phyloP scores from a whole-genome alignment of 2,329 filamentous ascomycete genomes.

The Helicocarpus griseus region DNA sequence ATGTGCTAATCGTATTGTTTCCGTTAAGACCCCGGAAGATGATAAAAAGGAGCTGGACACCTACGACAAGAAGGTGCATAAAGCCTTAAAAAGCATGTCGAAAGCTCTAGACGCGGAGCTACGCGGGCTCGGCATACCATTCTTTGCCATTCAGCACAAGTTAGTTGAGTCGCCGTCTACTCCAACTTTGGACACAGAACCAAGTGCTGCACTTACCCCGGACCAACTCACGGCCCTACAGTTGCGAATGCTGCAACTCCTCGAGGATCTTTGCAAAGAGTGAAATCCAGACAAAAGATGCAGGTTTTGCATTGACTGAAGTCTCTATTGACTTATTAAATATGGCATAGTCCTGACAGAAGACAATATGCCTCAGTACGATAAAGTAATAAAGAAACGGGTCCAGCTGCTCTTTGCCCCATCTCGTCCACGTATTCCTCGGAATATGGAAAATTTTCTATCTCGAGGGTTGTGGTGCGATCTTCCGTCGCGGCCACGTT shows the following conservation, averaged over 20 bases:
- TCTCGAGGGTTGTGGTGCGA: too few species aligned
- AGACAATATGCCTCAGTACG: neutral
- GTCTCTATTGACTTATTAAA: neutral
- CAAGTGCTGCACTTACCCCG: constrained; percentile 25
- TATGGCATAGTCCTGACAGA: neutral
- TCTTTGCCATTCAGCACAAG: constrained; percentile 45
- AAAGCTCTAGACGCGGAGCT: constrained; percentile 48
- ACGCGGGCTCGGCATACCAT: constrained; percentile 49
- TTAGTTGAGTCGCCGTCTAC: constrained; percentile 23
- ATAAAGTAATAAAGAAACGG: neutral
- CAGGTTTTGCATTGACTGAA: neutral
- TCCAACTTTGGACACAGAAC: constrained; percentile 1
- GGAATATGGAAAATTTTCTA: too few species aligned
- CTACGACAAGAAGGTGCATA: constrained; percentile 55
- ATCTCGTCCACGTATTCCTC: too few species aligned
- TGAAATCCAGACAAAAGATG: constrained; percentile 7
- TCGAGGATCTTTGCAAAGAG: constrained; percentile 42
- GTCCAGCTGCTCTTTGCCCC: too few species aligned
- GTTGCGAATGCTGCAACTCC: constrained; percentile 39
- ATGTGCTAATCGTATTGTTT: neutral
- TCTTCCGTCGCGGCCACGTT: too few species aligned
- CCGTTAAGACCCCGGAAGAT: constrained; percentile 34
- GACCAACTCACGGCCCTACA: constrained; percentile 37
- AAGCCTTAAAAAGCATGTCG: constrained; percentile 50
- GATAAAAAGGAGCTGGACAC: constrained; percentile 45